These are phyloP conservation scores for Epichloe brachyelytri DNA, from an alignment of 2,329 filamentous ascomycete species.

Conservation along the genomic window DNA sequence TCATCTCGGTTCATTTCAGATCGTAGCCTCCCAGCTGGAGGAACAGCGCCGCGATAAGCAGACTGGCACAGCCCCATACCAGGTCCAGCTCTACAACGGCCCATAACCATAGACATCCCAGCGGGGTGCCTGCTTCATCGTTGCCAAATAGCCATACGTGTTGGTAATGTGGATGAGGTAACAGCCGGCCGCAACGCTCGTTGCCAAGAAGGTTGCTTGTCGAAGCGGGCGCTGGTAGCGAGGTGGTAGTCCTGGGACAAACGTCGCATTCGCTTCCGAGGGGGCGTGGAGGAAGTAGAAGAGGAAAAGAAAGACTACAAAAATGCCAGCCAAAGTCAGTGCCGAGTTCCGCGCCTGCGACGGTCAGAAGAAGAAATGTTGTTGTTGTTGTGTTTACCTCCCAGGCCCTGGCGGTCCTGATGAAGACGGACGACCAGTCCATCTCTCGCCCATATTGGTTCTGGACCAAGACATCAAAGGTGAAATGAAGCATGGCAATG, in stretches of 20 bases:
- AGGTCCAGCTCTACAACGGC: slow-evolving; percentile 76
- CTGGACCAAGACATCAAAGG: slow-evolving; percentile 66
- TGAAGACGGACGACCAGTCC: slow-evolving; percentile 41
- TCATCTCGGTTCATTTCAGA: slow-evolving; percentile 15
- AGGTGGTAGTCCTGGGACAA: slow-evolving; percentile 37
- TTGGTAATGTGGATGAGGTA: slow-evolving; percentile 78
- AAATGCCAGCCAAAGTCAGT: too few relatives aligned
- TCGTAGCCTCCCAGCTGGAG: slow-evolving; percentile 37
- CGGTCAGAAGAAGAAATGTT: neutral
- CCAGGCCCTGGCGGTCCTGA: slow-evolving; percentile 39
- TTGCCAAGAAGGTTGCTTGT: slow-evolving; percentile 49
- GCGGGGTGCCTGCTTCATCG: slow-evolving; percentile 84
- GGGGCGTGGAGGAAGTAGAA: slow-evolving; percentile 42
- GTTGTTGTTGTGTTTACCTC: slow-evolving; percentile 27
- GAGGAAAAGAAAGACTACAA: slow-evolving; percentile 40
- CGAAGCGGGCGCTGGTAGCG: slow-evolving; percentile 35
- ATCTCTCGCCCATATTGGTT: slow-evolving; percentile 63
- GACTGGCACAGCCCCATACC: slow-evolving; percentile 45
- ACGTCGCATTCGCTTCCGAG: slow-evolving; percentile 32
- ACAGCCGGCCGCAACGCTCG: slow-evolving; percentile 52
- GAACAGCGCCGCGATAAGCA: slow-evolving; percentile 32
- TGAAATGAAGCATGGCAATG: slow-evolving; percentile 61
- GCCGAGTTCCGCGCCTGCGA: too few relatives aligned
- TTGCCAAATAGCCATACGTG: slow-evolving; percentile 63
- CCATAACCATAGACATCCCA: slow-evolving; percentile 91